These are phyloP conservation scores for Arthrobotrys conoides DNA, from an alignment of 2,329 filamentous ascomycete species.

Conservation along the genomic window DNA sequence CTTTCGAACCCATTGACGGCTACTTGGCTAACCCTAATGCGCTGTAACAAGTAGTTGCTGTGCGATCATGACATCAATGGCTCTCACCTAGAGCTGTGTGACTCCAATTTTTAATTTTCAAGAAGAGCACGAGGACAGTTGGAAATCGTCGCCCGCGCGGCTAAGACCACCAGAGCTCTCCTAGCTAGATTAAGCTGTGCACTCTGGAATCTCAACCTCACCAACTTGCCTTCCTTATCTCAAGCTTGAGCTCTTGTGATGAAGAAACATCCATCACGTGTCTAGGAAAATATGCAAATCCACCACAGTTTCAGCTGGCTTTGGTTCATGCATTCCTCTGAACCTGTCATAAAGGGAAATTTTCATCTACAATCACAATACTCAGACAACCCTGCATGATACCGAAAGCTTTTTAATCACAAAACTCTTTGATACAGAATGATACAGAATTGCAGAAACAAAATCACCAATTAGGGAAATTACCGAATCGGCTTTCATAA, in stretches of 20 bases:
- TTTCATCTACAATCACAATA: slow-evolving; percentile 21
- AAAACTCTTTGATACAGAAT: slow-evolving; percentile 39
- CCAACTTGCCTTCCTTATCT: not conserved
- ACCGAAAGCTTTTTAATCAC: slow-evolving; percentile 19
- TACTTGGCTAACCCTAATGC: slow-evolving; percentile 7
- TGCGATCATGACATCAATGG: slow-evolving; percentile 21
- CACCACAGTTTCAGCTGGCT: slow-evolving; percentile 52
- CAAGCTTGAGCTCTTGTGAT: slow-evolving; percentile 9
- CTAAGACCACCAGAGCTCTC: slow-evolving; percentile 50
- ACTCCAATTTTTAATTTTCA: slow-evolving; percentile 33
- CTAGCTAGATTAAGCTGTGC: slow-evolving; percentile 2
- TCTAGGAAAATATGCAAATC: slow-evolving; percentile 34
- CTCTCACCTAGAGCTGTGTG: slow-evolving; percentile 15
- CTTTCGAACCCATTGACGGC: not conserved
- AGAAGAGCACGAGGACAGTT: slow-evolving; percentile 54
- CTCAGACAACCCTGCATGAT: slow-evolving; percentile 32
- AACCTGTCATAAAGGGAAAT: slow-evolving; percentile 24
- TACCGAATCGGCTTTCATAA: slow-evolving; percentile 54
- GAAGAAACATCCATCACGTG: slow-evolving; percentile 48
- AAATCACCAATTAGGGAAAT: slow-evolving; percentile 52
- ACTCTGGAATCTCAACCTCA: slow-evolving; percentile 3
- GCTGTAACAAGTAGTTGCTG: slow-evolving; percentile 6
- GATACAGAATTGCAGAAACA: slow-evolving; percentile 12
- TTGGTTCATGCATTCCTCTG: slow-evolving; percentile 35
- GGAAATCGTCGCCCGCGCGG: slow-evolving; percentile 38